Conservation (phyloP, 768 basidiomycete species). For the Calvatia gigantea region DNA sequence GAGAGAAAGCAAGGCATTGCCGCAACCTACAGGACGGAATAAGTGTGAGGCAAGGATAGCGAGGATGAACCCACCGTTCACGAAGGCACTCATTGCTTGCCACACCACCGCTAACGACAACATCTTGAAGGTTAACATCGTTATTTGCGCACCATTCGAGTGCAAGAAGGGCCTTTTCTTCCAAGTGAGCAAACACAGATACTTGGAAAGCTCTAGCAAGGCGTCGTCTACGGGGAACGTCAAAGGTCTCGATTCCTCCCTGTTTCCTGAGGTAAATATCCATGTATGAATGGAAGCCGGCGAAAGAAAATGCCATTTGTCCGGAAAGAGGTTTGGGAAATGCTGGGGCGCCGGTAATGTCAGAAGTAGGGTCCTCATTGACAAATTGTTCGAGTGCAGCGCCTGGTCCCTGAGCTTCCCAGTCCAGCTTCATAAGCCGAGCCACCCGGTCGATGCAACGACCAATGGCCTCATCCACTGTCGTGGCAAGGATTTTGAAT, state of each 20-base stretch:
- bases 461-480: slow-evolving; percentile 73
- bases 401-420: slow-evolving; percentile 64
- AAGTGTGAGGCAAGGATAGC: background rate
- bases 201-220: slow-evolving; percentile 73
- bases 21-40: slow-evolving; percentile 23
- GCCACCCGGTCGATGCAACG: slow-evolving; percentile 83
- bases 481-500: slow-evolving; percentile 73
- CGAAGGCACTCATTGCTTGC: slow-evolving; percentile 81
- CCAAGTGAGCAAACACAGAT: slow-evolving; percentile 68
- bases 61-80: slow-evolving; percentile 41
- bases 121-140: slow-evolving; percentile 43
- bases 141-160: slow-evolving; percentile 38
- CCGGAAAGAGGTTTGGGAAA: slow-evolving; percentile 50
- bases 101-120: slow-evolving; percentile 92
- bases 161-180: slow-evolving; percentile 65
- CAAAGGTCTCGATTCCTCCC: slow-evolving; percentile 40
- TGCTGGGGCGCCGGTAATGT: slow-evolving; percentile 28
- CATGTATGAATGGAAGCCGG: slow-evolving; percentile 70
- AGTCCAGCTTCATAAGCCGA: slow-evolving; percentile 62
- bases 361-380: slow-evolving; percentile 27
- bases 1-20: slow-evolving; percentile 6
- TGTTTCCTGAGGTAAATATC: slow-evolving; percentile 49
- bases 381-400: slow-evolving; percentile 80
- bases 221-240: slow-evolving; percentile 34
- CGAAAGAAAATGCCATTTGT: slow-evolving; percentile 71